Conservation (phyloP, 75 land plant genomes). For the Cunninghamia lanceolata region DNA sequence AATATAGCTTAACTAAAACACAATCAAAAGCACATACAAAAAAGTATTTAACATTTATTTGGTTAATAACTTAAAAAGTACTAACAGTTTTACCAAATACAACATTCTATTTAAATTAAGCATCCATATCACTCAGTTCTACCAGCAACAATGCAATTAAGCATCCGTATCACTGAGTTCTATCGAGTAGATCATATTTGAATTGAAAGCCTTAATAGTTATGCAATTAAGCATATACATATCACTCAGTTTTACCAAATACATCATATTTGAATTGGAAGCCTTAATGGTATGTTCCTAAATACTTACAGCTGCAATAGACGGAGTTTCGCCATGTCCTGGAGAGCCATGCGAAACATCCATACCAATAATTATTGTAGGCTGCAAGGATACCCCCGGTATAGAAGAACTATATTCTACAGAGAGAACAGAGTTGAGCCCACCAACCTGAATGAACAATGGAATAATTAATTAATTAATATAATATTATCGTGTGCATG, state of each 20-base stretch:
- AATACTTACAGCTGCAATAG: constrained; percentile 86
- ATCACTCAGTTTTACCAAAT: background rate
- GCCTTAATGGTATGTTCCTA: background rate
- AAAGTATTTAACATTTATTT: background rate
- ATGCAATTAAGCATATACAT: no score
- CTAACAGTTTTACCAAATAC: background rate
- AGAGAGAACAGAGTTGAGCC: constrained; percentile 69
- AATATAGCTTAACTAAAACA: background rate
- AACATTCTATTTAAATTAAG: background rate
- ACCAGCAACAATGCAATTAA: no score
- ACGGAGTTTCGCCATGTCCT: constrained; percentile 79
- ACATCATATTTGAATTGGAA: background rate
- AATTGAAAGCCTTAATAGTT: no score
- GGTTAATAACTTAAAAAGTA: background rate
- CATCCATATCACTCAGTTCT: no score
- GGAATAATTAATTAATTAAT: background rate
- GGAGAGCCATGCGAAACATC: constrained; percentile 99
- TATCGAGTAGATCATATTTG: no score
- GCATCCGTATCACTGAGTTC: no score
- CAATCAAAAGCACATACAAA: background rate
- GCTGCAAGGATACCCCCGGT: constrained; percentile 52
- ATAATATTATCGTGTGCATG: background rate
- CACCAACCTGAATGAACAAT: constrained; percentile 66
- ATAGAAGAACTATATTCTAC: constrained; percentile 29
- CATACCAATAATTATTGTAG: constrained; percentile 93